Evolutionary conservation across 148 eudicot genomes (phyloP).

Genomic region (Linanthus parryae): DNA sequence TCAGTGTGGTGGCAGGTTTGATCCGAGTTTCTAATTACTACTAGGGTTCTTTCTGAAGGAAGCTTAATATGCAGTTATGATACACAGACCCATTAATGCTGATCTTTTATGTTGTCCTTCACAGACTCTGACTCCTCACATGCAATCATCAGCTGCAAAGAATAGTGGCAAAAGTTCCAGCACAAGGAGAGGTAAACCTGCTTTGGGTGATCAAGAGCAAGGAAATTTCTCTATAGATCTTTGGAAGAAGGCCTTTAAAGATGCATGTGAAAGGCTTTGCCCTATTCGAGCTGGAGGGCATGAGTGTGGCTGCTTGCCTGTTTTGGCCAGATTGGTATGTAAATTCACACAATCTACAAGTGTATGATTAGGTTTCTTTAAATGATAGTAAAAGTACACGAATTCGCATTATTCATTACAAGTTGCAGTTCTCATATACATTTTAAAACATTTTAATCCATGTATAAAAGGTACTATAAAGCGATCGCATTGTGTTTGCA

Average conservation of each 20-base stretch:
- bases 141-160: constrained; percentile 67
- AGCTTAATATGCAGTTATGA: neutral
- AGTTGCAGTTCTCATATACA: no score
- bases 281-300: constrained; percentile 86
- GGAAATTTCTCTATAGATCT: constrained; percentile 66
- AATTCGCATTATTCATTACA: no score
- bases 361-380: no score
- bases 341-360: no score
- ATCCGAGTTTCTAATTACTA: neutral
- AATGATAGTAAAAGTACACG: no score
- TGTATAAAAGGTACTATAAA: no score
- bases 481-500: constrained; percentile 13
- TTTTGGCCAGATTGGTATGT: constrained; percentile 75
- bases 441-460: no score
- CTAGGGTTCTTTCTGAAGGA: neutral
- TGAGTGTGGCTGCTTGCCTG: constrained; percentile 86
- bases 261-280: constrained; percentile 90
- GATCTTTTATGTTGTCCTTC: constrained; percentile 3
- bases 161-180: constrained; percentile 29
- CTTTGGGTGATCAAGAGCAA: constrained; percentile 76
- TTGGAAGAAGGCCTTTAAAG: constrained; percentile 90
- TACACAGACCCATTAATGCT: no score
- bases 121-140: constrained; percentile 86
- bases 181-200: constrained; percentile 46
- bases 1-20: constrained; percentile 98